These are phyloP conservation scores for Tympanopsis confertula DNA, from an alignment of 2,329 filamentous ascomycete genomes.

Conservation along the genomic window DNA sequence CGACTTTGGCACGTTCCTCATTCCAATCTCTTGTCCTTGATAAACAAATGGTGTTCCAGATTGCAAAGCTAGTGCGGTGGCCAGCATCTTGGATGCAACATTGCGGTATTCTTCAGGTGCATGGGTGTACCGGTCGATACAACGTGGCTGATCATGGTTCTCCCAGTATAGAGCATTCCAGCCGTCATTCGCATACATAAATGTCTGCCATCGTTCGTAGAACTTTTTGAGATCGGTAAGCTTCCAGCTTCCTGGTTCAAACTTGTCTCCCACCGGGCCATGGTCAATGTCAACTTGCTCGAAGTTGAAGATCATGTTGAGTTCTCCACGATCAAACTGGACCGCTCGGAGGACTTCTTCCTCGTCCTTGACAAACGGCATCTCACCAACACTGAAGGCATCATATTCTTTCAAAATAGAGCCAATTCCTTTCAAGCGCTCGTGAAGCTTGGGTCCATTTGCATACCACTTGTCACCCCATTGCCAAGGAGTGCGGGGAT, in stretches of 20 bases:
- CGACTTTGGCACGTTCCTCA: conserved; percentile 47
- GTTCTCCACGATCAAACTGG: conserved; percentile 39
- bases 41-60: conserved; percentile 57
- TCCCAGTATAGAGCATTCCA: conserved; percentile 58
- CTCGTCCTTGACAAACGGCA: conserved; percentile 30
- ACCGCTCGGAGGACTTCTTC: conserved; percentile 34
- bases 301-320: conserved; percentile 67
- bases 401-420: conserved; percentile 30
- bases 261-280: conserved; percentile 27
- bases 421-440: conserved; percentile 32
- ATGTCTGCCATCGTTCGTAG: conserved; percentile 44
- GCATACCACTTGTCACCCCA: conserved; percentile 37
- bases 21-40: conserved; percentile 59
- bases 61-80: conserved; percentile 42
- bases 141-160: conserved; percentile 54
- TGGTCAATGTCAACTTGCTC: conserved; percentile 42
- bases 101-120: conserved; percentile 35
- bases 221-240: conserved; percentile 38
- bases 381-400: conserved; percentile 39
- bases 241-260: conserved; percentile 27
- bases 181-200: conserved; percentile 45
- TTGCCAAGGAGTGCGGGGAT: conserved; percentile 22
- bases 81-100: conserved; percentile 45
- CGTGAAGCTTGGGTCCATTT: conserved; percentile 36
- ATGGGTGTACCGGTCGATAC: conserved; percentile 41